Evolutionary conservation across 345 rosid genomes (phyloP), one percentile per base, ranked within the genome.

Genomic region (Eutrema japonicum): DNA sequence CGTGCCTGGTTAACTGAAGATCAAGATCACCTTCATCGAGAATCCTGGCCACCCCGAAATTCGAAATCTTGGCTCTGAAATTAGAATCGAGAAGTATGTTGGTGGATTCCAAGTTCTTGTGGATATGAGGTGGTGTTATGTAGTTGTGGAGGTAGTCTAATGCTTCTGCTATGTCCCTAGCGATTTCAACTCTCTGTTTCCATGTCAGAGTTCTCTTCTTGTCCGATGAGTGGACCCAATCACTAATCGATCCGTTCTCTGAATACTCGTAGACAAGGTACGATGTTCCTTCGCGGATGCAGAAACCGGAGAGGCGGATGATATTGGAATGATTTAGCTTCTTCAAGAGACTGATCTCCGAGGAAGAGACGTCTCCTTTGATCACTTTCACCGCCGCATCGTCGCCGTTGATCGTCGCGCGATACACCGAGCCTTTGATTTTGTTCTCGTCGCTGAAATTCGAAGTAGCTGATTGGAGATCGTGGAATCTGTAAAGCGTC

Each of bases 151-250:
- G 87, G 57, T 91, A 94, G 35, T 88, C 91, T 51, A 94, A 81
- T 13, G 90, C 96, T 70, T 91, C 91, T 0, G 96, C 97, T 7
- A 87, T 35, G 57, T 88, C 88, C 29, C 81, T 58, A 3, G 96
- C 93, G 37, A 89, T 83, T 75, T 85, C 91, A 74, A 85, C 91
- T 78, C 97, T 86, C 79, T 89, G 93, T 78, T 87, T 89, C 98
- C 98, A 94, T 0, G 88, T 43, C 45, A 91, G 82, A 45, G 79
- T 70, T 51, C 71, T 66, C 38, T 47, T n/a, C 73, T 70, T 80
- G 4, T 47, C 67, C 38, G 70, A 50, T 8, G 82, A 49, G 49
- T 78, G 96, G 42, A 93, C 81, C 89, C 91, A 83, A 63, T 91
- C 90, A 45, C 82, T 57, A 37, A 89, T 79, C 30, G 95, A 83